phyloP scores from a whole-genome alignment of 2,329 filamentous ascomycete genomes.

The Magnaporthiopsis rhizophila region DNA sequence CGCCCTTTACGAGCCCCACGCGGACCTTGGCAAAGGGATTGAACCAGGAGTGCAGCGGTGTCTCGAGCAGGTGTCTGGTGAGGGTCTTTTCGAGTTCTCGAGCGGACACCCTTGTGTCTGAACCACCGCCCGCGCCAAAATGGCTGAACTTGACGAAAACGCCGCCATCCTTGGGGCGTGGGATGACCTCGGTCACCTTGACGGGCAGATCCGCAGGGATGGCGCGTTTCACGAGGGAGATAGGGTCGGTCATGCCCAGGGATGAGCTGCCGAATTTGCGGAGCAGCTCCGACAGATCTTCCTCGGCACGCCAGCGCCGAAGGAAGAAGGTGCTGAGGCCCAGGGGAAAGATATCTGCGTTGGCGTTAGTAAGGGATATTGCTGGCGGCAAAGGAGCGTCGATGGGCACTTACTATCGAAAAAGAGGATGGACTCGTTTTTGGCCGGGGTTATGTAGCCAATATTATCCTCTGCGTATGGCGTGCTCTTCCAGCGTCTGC shows the following conservation, averaged over 20 bases:
- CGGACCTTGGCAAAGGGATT: slow-evolving; percentile 69
- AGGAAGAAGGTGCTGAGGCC: slow-evolving; percentile 47
- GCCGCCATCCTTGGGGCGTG: slow-evolving; percentile 82
- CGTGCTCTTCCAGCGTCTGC: background rate
- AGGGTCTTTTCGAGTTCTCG: slow-evolving; percentile 40
- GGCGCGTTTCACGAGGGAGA: slow-evolving; percentile 49
- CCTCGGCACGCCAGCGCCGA: slow-evolving; percentile 39
- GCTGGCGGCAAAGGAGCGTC: background rate
- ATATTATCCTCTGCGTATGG: slow-evolving; percentile 42
- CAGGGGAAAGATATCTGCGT: slow-evolving; percentile 72
- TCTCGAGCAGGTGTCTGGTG: slow-evolving; percentile 54
- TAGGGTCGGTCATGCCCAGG: slow-evolving; percentile 42
- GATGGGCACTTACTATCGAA: slow-evolving; percentile 64
- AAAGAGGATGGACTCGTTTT: slow-evolving; percentile 79
- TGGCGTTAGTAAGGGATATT: no score
- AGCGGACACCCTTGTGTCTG: slow-evolving; percentile 19
- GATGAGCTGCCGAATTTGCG: slow-evolving; percentile 43
- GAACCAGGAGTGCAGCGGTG: slow-evolving; percentile 81
- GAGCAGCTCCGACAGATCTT: slow-evolving; percentile 41
- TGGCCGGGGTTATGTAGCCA: slow-evolving; percentile 70
- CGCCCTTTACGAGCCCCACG: slow-evolving; percentile 67
- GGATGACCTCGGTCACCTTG: slow-evolving; percentile 72
- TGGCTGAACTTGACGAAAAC: slow-evolving; percentile 81
- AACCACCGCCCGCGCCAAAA: background rate
- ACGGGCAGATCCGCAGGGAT: slow-evolving; percentile 56